Percentiles rank a stretch among this genome's conserved stretches.
Evolutionary conservation across 2,329 filamentous ascomycete genomes (phyloP).

Genomic region (Colletotrichum ledebouriae): DNA sequence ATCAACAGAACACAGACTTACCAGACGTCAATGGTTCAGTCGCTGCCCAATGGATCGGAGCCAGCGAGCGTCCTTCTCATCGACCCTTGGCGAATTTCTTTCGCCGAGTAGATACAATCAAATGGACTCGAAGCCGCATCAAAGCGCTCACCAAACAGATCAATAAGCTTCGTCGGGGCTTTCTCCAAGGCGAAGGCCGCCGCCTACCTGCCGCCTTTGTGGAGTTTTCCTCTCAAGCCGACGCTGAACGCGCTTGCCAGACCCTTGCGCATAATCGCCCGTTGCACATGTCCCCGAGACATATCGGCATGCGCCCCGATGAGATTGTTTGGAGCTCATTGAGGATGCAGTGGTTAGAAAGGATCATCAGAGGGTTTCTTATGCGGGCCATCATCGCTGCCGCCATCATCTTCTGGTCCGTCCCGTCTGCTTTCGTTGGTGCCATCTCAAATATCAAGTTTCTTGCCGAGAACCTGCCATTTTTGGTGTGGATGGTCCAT

Average conservation of each 20-base stretch:
- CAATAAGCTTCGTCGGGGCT: constrained; percentile 75
- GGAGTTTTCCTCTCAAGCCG: constrained; percentile 85
- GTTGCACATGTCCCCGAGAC: constrained; percentile 86
- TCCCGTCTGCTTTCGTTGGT: constrained; percentile 83
- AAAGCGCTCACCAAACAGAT: constrained; percentile 57
- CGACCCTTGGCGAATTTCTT: constrained; percentile 76
- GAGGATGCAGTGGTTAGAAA: constrained; percentile 77
- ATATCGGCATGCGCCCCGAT: constrained; percentile 82
- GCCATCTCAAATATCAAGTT: constrained; percentile 86
- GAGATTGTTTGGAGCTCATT: constrained; percentile 93
- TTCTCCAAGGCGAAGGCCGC: constrained; percentile 70
- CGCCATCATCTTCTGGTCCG: constrained; percentile 88
- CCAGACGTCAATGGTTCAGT: constrained; percentile 63
- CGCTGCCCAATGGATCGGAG: constrained; percentile 80
- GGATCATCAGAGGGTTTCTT: constrained; percentile 75
- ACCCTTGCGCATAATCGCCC: constrained; percentile 84
- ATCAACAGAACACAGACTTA: constrained; percentile 47
- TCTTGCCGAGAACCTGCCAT: constrained; percentile 74
- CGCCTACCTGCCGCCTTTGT: constrained; percentile 87
- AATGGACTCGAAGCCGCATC: constrained; percentile 78
- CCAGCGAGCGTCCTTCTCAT: constrained; percentile 82
- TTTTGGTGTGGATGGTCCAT: constrained; percentile 79
- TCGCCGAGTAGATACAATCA: constrained; percentile 94
- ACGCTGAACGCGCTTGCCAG: constrained; percentile 89
- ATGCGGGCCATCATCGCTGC: constrained; percentile 76